These are phyloP conservation scores for Sporisorium graminicola DNA, from an alignment of 1,284 basidiomycete species.

Conservation along the genomic window DNA sequence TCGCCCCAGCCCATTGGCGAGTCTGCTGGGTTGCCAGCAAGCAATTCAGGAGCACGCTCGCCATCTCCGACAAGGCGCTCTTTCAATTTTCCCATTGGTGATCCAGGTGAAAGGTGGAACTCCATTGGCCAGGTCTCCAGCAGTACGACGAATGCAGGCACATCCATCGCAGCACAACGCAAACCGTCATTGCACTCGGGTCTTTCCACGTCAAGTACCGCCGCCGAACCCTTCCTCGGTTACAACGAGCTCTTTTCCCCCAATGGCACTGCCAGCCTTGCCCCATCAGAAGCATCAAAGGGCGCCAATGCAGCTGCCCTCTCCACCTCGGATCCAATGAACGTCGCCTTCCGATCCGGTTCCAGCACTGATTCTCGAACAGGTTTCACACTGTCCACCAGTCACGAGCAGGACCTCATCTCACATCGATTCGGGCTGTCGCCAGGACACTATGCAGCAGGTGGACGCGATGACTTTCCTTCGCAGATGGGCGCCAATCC, in stretches of 20 bases:
- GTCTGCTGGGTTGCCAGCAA: not conserved
- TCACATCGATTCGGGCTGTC: slow-evolving; percentile 44
- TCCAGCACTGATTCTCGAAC: slow-evolving; percentile 28
- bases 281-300: slow-evolving; percentile 32
- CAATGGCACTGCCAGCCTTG: slow-evolving; percentile 26
- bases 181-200: slow-evolving; percentile 39
- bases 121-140: slow-evolving; percentile 49
- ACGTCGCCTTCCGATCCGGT: slow-evolving; percentile 34
- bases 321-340: slow-evolving; percentile 51
- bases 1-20: slow-evolving; percentile 52
- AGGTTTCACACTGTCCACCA: slow-evolving; percentile 31
- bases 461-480: slow-evolving; percentile 27
- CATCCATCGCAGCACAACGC: slow-evolving; percentile 24
- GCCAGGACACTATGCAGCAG: slow-evolving; percentile 31
- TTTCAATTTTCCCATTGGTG: slow-evolving; percentile 56
- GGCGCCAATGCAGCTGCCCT: slow-evolving; percentile 32
- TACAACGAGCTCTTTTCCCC: slow-evolving; percentile 59
- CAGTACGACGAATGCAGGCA: slow-evolving; percentile 8
- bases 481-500: slow-evolving; percentile 35
- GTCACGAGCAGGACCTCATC: slow-evolving; percentile 38
- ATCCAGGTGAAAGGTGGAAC: slow-evolving; percentile 59
- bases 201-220: slow-evolving; percentile 16
- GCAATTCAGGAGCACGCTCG: slow-evolving; percentile 39
- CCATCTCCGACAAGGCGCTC: slow-evolving; percentile 57
- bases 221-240: slow-evolving; percentile 56